Base-by-base conservation (phyloP, 306 rosid genomes). In the Glycine latifolia region DNA sequence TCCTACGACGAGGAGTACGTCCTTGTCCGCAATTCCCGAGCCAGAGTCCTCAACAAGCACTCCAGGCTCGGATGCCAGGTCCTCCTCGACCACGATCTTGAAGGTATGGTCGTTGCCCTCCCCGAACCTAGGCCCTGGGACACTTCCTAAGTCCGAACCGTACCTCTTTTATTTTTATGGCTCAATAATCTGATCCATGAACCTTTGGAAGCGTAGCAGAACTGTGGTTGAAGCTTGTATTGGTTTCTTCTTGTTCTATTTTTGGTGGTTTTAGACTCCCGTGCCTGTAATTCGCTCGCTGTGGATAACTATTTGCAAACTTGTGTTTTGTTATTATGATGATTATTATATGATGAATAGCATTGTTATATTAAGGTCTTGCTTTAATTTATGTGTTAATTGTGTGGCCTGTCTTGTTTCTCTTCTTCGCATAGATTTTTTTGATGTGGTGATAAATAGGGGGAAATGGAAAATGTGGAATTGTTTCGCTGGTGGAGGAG, bases 81-180 rank as follows among this genome's bases (percentile, higher is more conserved):
- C 20, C 87, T 93, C 52, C 96, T 95, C 44, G 84, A 88, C n/a
- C 90, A 54, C 4, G 87, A 88, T 3, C 98, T 92, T 41, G 91
- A 96, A 92, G 99, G 99, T 89, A 96, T 96, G 98, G 94, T 96
- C 50, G 94, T 93, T 3, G 98, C 94, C 0, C 86, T 96, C 15
- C 92, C 99, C 35, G 97, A 96, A 84, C 87, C 98, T 46, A 96
- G 83, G 65, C 97, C 99, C 16, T 96, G 98, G 98, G 99, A 96
- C 65, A 93, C 81, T 55, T 90, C 92, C 10, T 95, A 95, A 84
- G 52, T 8, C 31, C 31, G 2, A 26, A 26, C 2, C 31, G 31
- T 1, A 26, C 31, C 31, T 26, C 31, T 26, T 47, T 33, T 5
- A 8, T 53, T 46, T 43, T 16, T 33, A 26, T 26, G 31, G 31